phyloP scores from a whole-genome alignment of 139 green algal genomes.

The Picochlorum sp. region DNA sequence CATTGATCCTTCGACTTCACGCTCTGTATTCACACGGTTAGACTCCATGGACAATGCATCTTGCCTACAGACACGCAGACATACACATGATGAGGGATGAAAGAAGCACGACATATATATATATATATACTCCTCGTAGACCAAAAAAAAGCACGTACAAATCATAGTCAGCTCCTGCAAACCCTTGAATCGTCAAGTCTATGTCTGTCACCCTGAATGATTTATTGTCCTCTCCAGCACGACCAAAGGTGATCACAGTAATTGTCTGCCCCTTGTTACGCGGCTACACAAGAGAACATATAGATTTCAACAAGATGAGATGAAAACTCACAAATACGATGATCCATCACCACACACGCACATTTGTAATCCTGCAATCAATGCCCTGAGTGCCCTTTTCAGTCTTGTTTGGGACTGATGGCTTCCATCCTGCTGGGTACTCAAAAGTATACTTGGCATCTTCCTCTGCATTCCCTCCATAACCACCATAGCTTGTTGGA shows the following conservation, averaged over 20 bases:
- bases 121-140: too few relatives aligned
- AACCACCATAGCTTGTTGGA: conserved; percentile 73
- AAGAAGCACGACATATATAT: not conserved
- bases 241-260: conserved; percentile 58
- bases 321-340: not conserved
- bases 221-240: conserved; percentile 79
- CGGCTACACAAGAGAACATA: not conserved
- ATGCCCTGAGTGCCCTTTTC: conserved; percentile 82
- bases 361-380: conserved; percentile 60
- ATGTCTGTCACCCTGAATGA: conserved; percentile 65
- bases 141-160: conserved; percentile 35
- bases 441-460: conserved; percentile 66
- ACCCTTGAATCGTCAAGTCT: conserved; percentile 65
- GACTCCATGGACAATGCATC: conserved; percentile 8
- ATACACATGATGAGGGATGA: not conserved
- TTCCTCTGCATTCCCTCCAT: conserved; percentile 69
- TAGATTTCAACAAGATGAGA: not conserved
- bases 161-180: conserved; percentile 81
- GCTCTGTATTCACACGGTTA: conserved; percentile 6
- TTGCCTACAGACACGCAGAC: not conserved
- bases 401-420: conserved; percentile 63
- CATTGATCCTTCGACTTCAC: conserved; percentile 46
- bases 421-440: conserved; percentile 71
- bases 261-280: conserved; percentile 4
- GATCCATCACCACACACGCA: not conserved